phyloP scores from a whole-genome alignment of 176 grass and related monocot species.

The Cenchrus purpureus region DNA sequence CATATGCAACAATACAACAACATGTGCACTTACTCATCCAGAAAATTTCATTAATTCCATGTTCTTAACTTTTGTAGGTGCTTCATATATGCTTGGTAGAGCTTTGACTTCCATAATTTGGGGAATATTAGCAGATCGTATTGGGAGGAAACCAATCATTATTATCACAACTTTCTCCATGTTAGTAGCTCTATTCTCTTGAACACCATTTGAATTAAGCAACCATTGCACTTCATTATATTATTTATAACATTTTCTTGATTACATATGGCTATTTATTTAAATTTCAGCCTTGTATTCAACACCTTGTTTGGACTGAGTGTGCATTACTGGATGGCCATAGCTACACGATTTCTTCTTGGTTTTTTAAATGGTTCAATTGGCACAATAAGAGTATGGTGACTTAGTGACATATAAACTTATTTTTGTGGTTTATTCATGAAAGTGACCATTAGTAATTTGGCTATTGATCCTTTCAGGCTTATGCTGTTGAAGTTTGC shows the following conservation, averaged over 20 bases:
- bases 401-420: background rate
- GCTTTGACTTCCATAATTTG: constrained; percentile 53
- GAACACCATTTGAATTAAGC: background rate
- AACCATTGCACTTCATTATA: background rate
- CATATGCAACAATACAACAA: too few relatives aligned
- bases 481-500: constrained; percentile 74
- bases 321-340: constrained; percentile 63
- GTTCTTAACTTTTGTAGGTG: constrained; percentile 49
- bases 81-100: constrained; percentile 81
- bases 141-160: constrained; percentile 69
- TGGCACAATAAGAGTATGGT: constrained; percentile 57
- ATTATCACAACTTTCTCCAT: constrained; percentile 39
- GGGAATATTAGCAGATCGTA: constrained; percentile 58
- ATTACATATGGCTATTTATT: background rate
- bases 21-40: background rate
- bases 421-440: background rate
- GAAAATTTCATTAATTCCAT: background rate
- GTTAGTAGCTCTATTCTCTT: constrained; percentile 40
- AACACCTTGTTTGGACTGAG: constrained; percentile 71
- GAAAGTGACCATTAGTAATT: background rate
- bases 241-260: too few relatives aligned
- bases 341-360: constrained; percentile 65
- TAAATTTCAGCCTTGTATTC: constrained; percentile 59
- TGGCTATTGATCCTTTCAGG: constrained; percentile 32
- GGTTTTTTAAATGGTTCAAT: constrained; percentile 64